Base-by-base conservation (phyloP, 805 yeast species). In the Martiniozyma abietophila region DNA sequence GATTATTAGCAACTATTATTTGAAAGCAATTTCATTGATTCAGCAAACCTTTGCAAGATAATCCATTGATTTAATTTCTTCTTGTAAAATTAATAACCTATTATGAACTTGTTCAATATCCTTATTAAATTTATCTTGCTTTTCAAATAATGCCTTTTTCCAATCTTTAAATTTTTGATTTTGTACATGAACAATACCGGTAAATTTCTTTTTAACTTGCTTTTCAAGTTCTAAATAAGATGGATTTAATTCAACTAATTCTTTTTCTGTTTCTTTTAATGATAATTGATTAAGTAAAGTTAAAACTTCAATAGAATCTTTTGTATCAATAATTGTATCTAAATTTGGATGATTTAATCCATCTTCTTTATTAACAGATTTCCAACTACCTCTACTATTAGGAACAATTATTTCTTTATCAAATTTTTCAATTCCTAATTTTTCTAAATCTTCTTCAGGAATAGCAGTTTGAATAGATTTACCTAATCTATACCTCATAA, bases 121-220 rank as follows among this genome's bases (percentile, higher is more conserved):
- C 28, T 59, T 53, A 44, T 78, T 78, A 42, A 73, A 67, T 34
- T 53, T 53, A n/a, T 58, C 60, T 53, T 80, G 86, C 47, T 70
- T 70, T 14, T 61, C 62, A 32, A 69, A 61, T 31, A 80, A 57
- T 0, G 70, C 70, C 36, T 53, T 56, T 47, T 75, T 75, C 83
- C 84, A 76, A 21, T 68, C 74, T 47, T 69, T 70, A 43, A 78
- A 77, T 41, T 70, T 67, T 30, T 50, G 56, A 41, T 77, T 83
- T 48, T 79, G 79, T 4, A 47, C 36, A 10, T 55, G 49, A 27
- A 73, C 66, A 17, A 63, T 49, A 14, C 59, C 66, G 16, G 64
- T 58, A 34, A 67, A 69, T 36, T 57, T 61, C 38, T 54, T 59
- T 46, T 67, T 69, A 42, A 69, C 51, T 26, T 56, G 50, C 33